Evolutionary conservation across 2,329 filamentous ascomycete genomes (phyloP).

Genomic region (Colletotrichum aenigma): DNA sequence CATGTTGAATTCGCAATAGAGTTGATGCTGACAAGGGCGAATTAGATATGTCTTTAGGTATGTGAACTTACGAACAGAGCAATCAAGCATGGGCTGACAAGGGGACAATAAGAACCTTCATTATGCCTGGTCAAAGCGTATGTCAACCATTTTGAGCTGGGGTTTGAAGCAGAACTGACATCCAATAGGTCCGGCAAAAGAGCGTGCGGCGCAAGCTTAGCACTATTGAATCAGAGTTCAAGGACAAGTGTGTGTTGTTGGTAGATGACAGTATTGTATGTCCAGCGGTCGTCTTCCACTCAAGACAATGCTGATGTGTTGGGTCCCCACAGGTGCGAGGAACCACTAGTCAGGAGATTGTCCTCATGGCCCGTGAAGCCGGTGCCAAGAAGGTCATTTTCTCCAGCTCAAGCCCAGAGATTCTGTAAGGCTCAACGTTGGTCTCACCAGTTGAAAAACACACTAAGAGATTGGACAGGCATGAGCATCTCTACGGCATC

Average conservation of each 20-base stretch:
- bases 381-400: constrained; percentile 85
- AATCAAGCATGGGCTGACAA: neutral
- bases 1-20: too few relatives aligned
- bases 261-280: constrained; percentile 80
- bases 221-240: constrained; percentile 84
- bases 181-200: constrained; percentile 65
- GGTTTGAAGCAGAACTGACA: constrained; percentile 25
- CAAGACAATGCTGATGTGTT: neutral
- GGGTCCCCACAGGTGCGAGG: constrained; percentile 68
- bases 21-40: constrained; percentile 66
- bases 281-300: neutral
- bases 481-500: constrained; percentile 43
- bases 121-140: constrained; percentile 72
- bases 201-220: constrained; percentile 90
- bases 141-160: neutral
- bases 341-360: constrained; percentile 72
- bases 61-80: neutral
- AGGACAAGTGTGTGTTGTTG: constrained; percentile 77
- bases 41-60: constrained; percentile 39
- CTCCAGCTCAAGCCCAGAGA: constrained; percentile 80
- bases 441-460: neutral
- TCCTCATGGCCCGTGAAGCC: constrained; percentile 79
- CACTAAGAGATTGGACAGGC: neutral
- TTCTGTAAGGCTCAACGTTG: constrained; percentile 74
- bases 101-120: constrained; percentile 67